Conservation (phyloP, 1,284 basidiomycete species). For the Puccinia novopanici region DNA sequence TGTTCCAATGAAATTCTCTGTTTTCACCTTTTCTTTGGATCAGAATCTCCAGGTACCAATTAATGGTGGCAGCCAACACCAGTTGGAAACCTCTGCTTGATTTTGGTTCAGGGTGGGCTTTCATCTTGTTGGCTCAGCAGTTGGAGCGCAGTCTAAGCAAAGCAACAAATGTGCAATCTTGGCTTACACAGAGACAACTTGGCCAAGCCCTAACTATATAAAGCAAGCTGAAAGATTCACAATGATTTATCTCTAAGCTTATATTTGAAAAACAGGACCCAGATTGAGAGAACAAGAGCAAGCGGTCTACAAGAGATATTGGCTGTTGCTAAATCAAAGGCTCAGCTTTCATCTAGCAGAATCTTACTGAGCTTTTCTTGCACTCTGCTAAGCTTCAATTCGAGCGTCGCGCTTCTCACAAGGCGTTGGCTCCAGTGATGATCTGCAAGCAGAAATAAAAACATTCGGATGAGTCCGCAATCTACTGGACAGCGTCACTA, state of each 20-base stretch:
- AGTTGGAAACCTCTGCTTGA: too few relatives aligned
- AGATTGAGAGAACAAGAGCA: conserved; percentile 5
- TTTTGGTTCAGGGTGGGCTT: too few relatives aligned
- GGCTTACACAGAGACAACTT: not conserved
- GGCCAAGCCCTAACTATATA: not conserved
- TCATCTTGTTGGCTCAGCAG: too few relatives aligned
- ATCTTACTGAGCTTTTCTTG: not conserved
- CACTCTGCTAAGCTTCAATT: not conserved
- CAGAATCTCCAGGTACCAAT: too few relatives aligned
- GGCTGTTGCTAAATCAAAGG: not conserved
- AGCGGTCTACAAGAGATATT: not conserved
- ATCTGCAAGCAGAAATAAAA: conserved; percentile 25
- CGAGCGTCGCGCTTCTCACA: conserved; percentile 7
- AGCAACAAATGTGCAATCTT: not conserved
- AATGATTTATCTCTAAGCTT: not conserved
- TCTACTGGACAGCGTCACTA: not conserved
- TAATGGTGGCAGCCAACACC: too few relatives aligned
- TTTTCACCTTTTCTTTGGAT: too few relatives aligned
- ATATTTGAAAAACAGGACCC: conserved; percentile 5
- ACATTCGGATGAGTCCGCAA: not conserved
- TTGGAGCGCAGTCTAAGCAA: not conserved
- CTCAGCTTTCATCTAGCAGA: not conserved
- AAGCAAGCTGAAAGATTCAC: not conserved
- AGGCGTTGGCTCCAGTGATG: conserved; percentile 51
- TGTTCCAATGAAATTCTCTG: too few relatives aligned